phyloP scores from a whole-genome alignment of 352 stramenopile species.

The Globisporangium irregulare region DNA sequence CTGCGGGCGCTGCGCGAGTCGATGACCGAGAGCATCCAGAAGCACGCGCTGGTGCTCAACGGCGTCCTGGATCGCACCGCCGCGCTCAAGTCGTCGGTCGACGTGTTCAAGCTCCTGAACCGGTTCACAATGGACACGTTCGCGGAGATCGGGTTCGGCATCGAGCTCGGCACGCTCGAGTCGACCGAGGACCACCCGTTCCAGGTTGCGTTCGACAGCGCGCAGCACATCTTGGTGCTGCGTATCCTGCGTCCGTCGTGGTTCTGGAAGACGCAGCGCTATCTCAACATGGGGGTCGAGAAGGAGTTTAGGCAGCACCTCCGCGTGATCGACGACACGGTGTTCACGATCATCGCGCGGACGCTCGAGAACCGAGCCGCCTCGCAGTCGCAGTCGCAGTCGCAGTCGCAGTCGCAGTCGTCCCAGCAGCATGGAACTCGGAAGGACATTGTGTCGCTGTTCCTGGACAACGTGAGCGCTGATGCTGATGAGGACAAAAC shows the following conservation, averaged over 20 bases:
- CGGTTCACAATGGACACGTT: conserved; percentile 51
- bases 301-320: conserved; percentile 26
- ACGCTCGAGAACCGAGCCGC: conserved; percentile 19
- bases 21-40: conserved; percentile 24
- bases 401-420: too few species aligned
- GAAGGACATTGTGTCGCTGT: conserved; percentile 44
- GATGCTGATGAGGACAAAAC: background rate
- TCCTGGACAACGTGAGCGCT: conserved; percentile 35
- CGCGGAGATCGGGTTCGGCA: conserved; percentile 39
- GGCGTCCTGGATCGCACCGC: conserved; percentile 15
- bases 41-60: conserved; percentile 2
- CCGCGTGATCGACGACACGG: conserved; percentile 31
- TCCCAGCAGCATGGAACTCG: background rate
- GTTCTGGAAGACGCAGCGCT: conserved; percentile 41
- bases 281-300: conserved; percentile 21
- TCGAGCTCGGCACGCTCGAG: conserved; percentile 20
- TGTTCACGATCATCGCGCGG: conserved; percentile 31
- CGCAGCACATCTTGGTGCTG: conserved; percentile 26
- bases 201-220: conserved; percentile 35
- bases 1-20: conserved; percentile 25
- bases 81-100: conserved; percentile 10
- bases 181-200: conserved; percentile 21
- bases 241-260: conserved; percentile 37
- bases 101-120: conserved; percentile 38
- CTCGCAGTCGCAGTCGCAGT: too few species aligned